These are phyloP conservation scores for Populus hybrid DNA, from an alignment of 441 rosid genomes.

Conservation along the genomic window DNA sequence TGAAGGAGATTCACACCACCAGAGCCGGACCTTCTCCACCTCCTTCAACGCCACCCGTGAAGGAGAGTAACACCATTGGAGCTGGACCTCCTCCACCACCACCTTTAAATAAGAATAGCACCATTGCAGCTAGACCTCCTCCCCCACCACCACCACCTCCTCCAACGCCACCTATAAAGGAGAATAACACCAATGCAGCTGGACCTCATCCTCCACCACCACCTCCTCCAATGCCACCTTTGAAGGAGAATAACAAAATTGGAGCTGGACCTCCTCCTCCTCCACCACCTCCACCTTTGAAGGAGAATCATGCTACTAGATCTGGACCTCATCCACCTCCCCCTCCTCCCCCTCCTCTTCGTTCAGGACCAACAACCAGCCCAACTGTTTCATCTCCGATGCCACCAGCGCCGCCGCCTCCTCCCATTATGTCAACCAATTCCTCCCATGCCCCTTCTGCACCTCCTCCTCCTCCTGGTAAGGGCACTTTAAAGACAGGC, in stretches of 20 bases:
- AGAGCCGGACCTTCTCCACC: conserved; percentile 24
- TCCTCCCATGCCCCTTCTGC: conserved; percentile 43
- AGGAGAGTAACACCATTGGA: background rate
- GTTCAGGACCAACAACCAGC: conserved; percentile 20
- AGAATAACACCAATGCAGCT: background rate
- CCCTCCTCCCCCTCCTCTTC: conserved; percentile 42
- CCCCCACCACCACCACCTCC: background rate
- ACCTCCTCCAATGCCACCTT: background rate
- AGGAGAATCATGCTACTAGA: background rate
- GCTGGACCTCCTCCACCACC: conserved; percentile 4
- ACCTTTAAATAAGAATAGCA: conserved; percentile 8
- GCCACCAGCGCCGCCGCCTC: conserved; percentile 48
- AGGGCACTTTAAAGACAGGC: conserved; percentile 27
- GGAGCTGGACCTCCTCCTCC: conserved; percentile 18
- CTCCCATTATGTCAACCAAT: conserved; percentile 31
- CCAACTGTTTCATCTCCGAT: conserved; percentile 25
- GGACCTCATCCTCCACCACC: background rate
- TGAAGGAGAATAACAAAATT: background rate
- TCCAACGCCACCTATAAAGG: conserved; percentile 14
- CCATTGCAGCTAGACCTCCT: conserved; percentile 16
- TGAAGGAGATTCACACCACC: conserved; percentile 8
- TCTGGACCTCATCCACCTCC: conserved; percentile 11
- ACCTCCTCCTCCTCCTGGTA: conserved; percentile 37
- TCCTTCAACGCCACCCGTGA: conserved; percentile 2
- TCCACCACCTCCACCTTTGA: conserved; percentile 11